phyloP scores from a whole-genome alignment of 2,329 filamentous ascomycete genomes.

The Daldinia eschscholtzii region DNA sequence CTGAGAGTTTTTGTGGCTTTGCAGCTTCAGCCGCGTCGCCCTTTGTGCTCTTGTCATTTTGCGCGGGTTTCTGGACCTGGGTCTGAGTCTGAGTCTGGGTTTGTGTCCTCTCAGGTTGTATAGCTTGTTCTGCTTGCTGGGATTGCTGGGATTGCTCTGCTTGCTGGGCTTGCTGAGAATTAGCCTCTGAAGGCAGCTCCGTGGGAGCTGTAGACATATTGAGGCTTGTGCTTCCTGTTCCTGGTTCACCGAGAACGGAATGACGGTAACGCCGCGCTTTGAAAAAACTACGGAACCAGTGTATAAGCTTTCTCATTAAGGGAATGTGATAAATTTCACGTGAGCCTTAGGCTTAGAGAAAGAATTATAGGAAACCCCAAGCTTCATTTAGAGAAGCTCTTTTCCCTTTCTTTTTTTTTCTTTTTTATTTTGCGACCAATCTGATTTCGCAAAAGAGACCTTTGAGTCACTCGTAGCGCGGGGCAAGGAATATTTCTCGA shows the following conservation, averaged over 20 bases:
- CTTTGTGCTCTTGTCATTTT: constrained; percentile 45
- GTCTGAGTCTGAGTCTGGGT: background rate
- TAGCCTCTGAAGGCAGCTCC: constrained; percentile 40
- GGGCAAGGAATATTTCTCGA: constrained; percentile 38
- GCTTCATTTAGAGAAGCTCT: constrained; percentile 19
- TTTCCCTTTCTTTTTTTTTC: constrained; percentile 8
- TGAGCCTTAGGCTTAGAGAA: background rate
- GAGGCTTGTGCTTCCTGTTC: constrained; percentile 15
- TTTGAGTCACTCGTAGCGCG: constrained; percentile 37
- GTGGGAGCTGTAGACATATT: constrained; percentile 42
- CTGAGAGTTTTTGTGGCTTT: constrained; percentile 69
- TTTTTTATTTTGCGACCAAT: constrained; percentile 27
- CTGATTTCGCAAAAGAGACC: constrained; percentile 14
- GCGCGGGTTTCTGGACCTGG: constrained; percentile 31
- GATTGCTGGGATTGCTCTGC: background rate
- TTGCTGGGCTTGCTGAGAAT: constrained; percentile 23
- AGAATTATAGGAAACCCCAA: constrained; percentile 11
- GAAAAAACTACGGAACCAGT: constrained; percentile 10
- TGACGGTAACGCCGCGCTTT: constrained; percentile 10
- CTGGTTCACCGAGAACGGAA: constrained; percentile 24
- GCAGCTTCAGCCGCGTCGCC: constrained; percentile 44
- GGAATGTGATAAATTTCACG: background rate
- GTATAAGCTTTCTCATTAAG: constrained; percentile 11
- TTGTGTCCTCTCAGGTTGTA: constrained; percentile 32
- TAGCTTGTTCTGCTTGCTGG: constrained; percentile 5